Base-by-base conservation (phyloP, 2,329 filamentous ascomycete species). In the Colletotrichum cereale region DNA sequence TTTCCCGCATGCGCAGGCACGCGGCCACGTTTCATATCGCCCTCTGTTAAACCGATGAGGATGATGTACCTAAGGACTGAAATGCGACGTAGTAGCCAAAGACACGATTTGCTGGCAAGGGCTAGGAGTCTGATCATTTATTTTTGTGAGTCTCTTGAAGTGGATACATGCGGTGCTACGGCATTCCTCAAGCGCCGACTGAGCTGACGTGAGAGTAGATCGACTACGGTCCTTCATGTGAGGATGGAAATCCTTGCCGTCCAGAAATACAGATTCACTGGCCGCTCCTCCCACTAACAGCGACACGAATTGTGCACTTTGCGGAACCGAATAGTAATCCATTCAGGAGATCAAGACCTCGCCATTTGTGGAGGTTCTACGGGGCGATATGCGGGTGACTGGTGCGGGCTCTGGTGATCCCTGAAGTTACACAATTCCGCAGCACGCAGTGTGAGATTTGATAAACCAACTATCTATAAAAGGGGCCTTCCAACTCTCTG, bases 201-300 rank as follows among this genome's bases (percentile, higher is more conserved):
- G 44, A 47, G 44, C 68, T 71, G 68, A 71, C 57, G 68, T 68
- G 64, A 68, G 64, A 68, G 42, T 40, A 58, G 29, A 16, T 63
- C 44, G 29, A 38, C 55, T 24, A 36, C 38, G 29, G 44, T 34
- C 38, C 62, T 60, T 66, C 24, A 29, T 47, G 52, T 36, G 31
- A 24, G 31, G 26, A 38, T 26, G 34, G 40, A 11, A 12, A 40
- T 34, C 14, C 61, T 38, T 40, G 61, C 29, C 56, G 8, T 44
- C 29, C 36, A 31, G 40, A 11, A 3, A 1, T 24, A 12, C 1
- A 18, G 21, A 38, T n/a, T 47, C 14, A 55, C 47, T 24, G 44
- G 3, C 50, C 34, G 29, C 10, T 16, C 34, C 48, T 26, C 16
- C n/a, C 38, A 14, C 2, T 29, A 55, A 40, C 36, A 47, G 36